Conservation (phyloP, 2,329 filamentous ascomycete genomes). For the Clonostachys chloroleuca region DNA sequence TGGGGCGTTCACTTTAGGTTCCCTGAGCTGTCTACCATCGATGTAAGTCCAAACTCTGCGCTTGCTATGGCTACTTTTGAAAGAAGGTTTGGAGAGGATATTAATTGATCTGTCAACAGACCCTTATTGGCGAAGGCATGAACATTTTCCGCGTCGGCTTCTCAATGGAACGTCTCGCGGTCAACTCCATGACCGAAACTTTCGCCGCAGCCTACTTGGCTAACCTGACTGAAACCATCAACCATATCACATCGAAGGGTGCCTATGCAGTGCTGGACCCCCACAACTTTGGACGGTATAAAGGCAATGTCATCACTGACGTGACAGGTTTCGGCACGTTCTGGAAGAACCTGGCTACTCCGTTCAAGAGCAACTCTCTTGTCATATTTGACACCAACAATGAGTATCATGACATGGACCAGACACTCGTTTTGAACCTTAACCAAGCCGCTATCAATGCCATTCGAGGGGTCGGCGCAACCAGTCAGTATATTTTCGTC, state of each 20-base stretch:
- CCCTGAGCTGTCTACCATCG: neutral
- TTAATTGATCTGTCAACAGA: neutral
- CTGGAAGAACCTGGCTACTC: constrained; percentile 49
- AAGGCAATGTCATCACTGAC: neutral
- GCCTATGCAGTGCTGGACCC: neutral
- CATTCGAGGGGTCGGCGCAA: constrained; percentile 56
- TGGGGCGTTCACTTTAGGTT: neutral
- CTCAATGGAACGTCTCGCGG: neutral
- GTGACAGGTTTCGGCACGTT: constrained; percentile 20
- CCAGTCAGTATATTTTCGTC: constrained; percentile 46
- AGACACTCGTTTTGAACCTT: constrained; percentile 50
- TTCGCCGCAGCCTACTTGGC: neutral
- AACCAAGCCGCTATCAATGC: constrained; percentile 62
- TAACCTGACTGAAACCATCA: neutral
- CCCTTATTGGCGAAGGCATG: neutral
- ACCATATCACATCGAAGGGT: neutral
- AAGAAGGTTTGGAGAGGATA: no score
- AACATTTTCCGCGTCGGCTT: neutral
- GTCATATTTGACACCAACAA: constrained; percentile 66
- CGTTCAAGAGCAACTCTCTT: constrained; percentile 43
- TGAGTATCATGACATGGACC: constrained; percentile 60
- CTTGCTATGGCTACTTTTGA: no score
- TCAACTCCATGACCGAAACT: neutral
- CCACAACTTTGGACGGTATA: neutral
- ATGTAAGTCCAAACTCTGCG: neutral